Percentiles rank a stretch among this genome's conserved stretches.
Conservation (phyloP, 2,329 filamentous ascomycete genomes). For the Falciphora oryzae region DNA sequence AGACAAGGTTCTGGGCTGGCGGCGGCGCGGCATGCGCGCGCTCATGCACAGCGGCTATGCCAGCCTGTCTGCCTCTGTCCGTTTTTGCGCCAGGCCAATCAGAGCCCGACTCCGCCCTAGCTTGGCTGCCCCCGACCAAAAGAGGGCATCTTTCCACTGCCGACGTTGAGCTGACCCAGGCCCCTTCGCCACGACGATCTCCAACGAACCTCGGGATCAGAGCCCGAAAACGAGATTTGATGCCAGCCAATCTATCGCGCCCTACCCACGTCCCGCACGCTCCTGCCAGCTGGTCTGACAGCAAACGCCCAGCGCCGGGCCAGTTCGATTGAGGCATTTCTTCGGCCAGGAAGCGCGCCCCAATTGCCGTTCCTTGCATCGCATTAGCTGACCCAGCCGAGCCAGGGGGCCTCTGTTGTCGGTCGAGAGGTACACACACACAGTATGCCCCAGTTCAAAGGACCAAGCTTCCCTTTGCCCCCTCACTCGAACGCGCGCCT, state of each 20-base stretch:
- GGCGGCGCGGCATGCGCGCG: not conserved
- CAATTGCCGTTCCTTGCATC: not conserved
- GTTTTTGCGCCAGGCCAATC: conserved; percentile 6
- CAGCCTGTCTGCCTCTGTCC: not conserved
- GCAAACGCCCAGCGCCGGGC: too few relatives aligned
- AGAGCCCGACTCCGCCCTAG: not conserved
- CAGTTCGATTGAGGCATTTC: not conserved
- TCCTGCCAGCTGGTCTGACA: too few relatives aligned
- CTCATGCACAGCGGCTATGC: conserved; percentile 12
- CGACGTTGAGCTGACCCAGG: not conserved
- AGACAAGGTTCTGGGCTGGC: not conserved
- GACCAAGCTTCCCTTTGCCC: not conserved
- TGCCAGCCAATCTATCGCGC: not conserved
- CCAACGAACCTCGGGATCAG: not conserved
- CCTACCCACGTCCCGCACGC: too few relatives aligned
- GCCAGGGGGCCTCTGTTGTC: not conserved
- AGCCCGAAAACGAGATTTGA: not conserved
- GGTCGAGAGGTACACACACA: not conserved
- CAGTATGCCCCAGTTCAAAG: not conserved
- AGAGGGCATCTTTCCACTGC: not conserved
- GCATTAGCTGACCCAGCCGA: not conserved
- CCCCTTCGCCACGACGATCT: not conserved
- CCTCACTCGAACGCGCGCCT: conserved; percentile 4
- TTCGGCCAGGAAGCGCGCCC: not conserved
- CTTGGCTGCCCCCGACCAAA: not conserved